A percentile compares a stretch with the other conserved stretches of the same genome.
These are phyloP conservation scores for Euphorbia lathyris DNA, from an alignment of 345 rosid genomes.

Conservation along the genomic window DNA sequence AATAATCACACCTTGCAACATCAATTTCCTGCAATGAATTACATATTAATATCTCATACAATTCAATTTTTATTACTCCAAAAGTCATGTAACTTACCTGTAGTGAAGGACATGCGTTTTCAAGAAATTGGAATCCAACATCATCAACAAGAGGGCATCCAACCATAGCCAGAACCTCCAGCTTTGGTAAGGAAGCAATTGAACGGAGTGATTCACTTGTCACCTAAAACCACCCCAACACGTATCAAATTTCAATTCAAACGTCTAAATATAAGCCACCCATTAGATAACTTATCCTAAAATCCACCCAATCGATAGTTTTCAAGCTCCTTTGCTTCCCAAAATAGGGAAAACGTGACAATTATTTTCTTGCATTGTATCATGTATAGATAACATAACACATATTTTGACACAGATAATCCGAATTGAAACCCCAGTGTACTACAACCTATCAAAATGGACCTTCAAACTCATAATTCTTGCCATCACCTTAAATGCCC, in stretches of 20 bases:
- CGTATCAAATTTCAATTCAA: conserved; percentile 9
- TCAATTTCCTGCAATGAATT: conserved; percentile 49
- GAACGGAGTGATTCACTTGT: conserved; percentile 65
- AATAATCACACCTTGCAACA: conserved; percentile 70
- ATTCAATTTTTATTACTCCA: neutral
- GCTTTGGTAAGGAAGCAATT: conserved; percentile 54
- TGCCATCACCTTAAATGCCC: too few relatives aligned
- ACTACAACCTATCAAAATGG: neutral
- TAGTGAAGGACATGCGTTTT: conserved; percentile 58
- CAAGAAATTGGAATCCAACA: conserved; percentile 55
- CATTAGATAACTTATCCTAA: neutral
- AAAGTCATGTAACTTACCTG: conserved; percentile 38
- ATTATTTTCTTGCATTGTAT: neutral
- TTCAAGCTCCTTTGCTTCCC: neutral
- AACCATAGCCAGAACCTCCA: conserved; percentile 60
- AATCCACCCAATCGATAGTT: neutral
- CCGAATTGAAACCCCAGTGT: too few relatives aligned
- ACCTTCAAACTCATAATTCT: too few relatives aligned
- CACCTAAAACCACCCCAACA: conserved; percentile 46
- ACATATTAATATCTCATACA: neutral
- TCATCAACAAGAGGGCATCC: conserved; percentile 64
- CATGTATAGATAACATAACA: too few relatives aligned
- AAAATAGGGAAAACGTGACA: neutral
- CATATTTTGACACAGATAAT: too few relatives aligned
- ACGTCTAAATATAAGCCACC: neutral